Conservation (phyloP, 352 stramenopile species). For the Phytophthora pistaciae region DNA sequence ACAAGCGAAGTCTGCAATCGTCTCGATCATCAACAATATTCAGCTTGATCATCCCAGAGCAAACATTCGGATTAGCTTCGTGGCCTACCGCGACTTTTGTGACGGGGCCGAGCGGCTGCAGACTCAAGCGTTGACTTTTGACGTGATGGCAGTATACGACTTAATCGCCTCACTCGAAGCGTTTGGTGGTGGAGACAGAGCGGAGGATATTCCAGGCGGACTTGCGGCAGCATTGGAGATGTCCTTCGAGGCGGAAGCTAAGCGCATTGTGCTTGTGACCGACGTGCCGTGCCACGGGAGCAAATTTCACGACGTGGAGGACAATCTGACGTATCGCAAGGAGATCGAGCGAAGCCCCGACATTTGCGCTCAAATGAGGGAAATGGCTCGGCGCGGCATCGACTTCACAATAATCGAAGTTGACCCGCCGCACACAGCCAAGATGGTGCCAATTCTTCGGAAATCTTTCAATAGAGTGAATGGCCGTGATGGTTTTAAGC, state of each 20-base stretch:
- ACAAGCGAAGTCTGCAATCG: conserved; percentile 35
- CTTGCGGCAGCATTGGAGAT: conserved; percentile 39
- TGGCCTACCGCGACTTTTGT: conserved; percentile 56
- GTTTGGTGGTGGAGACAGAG: conserved; percentile 40
- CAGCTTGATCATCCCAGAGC: conserved; percentile 30
- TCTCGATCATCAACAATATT: conserved; percentile 44
- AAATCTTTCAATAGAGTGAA: conserved; percentile 25
- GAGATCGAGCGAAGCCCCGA: conserved; percentile 40
- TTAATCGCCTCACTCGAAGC: conserved; percentile 40
- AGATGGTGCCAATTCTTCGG: conserved; percentile 44
- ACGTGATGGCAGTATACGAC: conserved; percentile 17
- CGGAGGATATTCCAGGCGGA: conserved; percentile 50
- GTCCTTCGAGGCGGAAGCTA: conserved; percentile 33
- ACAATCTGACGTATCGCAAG: conserved; percentile 10
- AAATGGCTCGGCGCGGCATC: conserved; percentile 35
- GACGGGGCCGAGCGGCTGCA: conserved; percentile 35
- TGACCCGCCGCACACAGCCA: conserved; percentile 25
- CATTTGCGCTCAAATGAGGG: conserved; percentile 47
- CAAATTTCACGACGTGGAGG: conserved; percentile 28
- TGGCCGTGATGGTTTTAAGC: conserved; percentile 15
- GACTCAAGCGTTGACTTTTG: conserved; percentile 23
- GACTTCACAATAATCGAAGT: conserved; percentile 58
- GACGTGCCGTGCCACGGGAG: conserved; percentile 48
- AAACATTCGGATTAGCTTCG: conserved; percentile 44
- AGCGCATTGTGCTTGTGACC: conserved; percentile 43